These are phyloP conservation scores for Medicago arabica DNA, from an alignment of 306 rosid species.

Conservation along the genomic window DNA sequence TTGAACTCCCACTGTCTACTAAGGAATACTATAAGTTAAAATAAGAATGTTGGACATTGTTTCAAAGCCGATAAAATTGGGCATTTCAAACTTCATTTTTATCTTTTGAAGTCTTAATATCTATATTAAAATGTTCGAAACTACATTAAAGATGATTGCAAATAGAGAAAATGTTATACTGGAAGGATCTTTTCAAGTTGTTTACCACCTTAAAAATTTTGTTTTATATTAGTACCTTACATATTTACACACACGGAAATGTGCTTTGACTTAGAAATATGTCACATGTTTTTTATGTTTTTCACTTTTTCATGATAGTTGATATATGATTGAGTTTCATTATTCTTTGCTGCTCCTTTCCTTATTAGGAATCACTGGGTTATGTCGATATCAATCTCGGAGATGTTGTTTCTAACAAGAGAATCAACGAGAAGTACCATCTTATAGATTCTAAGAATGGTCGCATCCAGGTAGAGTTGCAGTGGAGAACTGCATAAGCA, in stretches of 20 bases:
- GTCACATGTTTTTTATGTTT: neutral
- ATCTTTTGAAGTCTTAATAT: neutral
- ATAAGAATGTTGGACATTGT: neutral
- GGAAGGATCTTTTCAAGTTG: neutral
- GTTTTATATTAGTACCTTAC: no score
- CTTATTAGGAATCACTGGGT: slow-evolving; percentile 80
- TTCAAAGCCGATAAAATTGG: no score
- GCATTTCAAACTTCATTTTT: no score
- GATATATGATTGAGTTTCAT: slow-evolving; percentile 30
- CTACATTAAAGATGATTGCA: neutral
- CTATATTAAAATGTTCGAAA: neutral
- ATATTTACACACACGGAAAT: no score
- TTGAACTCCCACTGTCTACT: neutral
- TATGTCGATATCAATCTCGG: slow-evolving; percentile 68
- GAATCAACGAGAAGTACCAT: slow-evolving; percentile 85
- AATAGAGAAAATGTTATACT: neutral
- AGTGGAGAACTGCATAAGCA: slow-evolving; percentile 74
- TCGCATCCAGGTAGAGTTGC: slow-evolving; percentile 83
- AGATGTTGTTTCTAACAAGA: slow-evolving; percentile 75
- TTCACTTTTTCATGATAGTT: neutral
- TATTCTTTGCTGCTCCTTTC: slow-evolving; percentile 9
- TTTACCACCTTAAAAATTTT: neutral
- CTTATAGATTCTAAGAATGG: slow-evolving; percentile 97
- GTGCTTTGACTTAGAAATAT: neutral
- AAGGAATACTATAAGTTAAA: neutral